Evolutionary conservation across 2,329 filamentous ascomycete genomes (phyloP), one percentile per base, ranked within the genome.

Genomic region (Phyllosticta capitalensis): DNA sequence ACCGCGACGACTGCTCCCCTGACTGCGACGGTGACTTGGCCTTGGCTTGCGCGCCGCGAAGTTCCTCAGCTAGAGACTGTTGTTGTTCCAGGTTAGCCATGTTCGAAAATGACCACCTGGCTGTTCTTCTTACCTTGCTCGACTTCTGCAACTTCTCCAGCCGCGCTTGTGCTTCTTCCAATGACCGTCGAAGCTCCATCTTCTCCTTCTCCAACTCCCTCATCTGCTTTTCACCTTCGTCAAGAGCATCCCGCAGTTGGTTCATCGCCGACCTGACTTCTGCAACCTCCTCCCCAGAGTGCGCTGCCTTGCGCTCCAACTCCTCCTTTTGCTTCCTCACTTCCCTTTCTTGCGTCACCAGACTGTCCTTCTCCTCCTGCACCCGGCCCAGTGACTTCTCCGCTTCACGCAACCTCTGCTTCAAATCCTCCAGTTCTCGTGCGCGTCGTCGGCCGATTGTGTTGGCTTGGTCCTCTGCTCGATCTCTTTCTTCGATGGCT

Each of bases 401-500:
- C 0, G 90, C 83, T 63, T 96, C 92, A 6, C 90, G 84, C 10
- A 92, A 80, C 72, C 86, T 89, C 55, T 80, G 79, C 71, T 87
- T 90, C 48, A 96, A 78, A 65, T 97, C 92, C 70, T 97, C 94
- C 2, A 90, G 79, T 76, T 97, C 94, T 54, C 92, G 81, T 6
- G 89, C 83, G 62, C 87, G 86, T 51, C 89, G 83, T 56, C 92
- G 82, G 12, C 87, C 88, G 54, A 89, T 81, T 0, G 85, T 88
- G 67, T 85, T 90, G 2, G 90, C 86, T 74, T 97, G 92, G 63
- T 97, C 92, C 73, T 99, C 92, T 1, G 91, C 86, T 2, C 90
- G 85, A 70, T 99, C 94, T 19, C 94, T 84, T 72, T 99, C 94
- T 71, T 96, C 92, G n/a, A 95, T 82, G 0, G 92, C 92, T 1